These are phyloP conservation scores for Leucosporidium scottii DNA, from an alignment of 768 basidiomycete genomes.

Conservation along the genomic window DNA sequence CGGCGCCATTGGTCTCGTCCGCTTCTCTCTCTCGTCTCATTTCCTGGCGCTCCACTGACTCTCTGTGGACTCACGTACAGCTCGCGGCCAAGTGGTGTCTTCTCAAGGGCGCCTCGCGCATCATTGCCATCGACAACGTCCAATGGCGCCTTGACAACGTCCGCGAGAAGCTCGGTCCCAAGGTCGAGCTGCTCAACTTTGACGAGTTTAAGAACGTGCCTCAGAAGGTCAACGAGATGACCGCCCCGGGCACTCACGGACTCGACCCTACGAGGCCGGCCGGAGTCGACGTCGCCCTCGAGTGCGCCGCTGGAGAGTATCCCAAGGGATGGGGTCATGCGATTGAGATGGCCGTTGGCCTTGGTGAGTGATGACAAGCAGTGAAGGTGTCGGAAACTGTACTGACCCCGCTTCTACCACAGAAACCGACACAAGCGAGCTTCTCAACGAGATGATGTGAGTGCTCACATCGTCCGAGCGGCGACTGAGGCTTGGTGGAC, in stretches of 20 bases:
- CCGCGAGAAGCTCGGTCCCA: constrained; percentile 46
- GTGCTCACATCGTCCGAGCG: constrained; percentile 48
- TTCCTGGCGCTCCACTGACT: neutral
- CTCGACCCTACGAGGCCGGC: constrained; percentile 45
- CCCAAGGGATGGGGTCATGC: constrained; percentile 41
- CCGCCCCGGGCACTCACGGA: constrained; percentile 2
- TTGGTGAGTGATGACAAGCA: constrained; percentile 29
- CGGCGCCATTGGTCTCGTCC: constrained; percentile 22
- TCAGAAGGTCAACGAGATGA: constrained; percentile 53
- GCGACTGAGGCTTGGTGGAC: constrained; percentile 43
- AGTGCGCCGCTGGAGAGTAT: constrained; percentile 45
- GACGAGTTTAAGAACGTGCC: constrained; percentile 50
- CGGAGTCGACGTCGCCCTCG: constrained; percentile 60
- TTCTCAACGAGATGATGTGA: constrained; percentile 42
- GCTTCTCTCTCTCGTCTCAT: neutral
- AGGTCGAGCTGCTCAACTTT: constrained; percentile 57
- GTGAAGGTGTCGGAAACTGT: no score
- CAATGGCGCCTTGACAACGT: constrained; percentile 53
- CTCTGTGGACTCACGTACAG: constrained; percentile 39
- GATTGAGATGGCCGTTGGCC: constrained; percentile 42
- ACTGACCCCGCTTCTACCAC: no score
- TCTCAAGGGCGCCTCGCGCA: constrained; percentile 55
- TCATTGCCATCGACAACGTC: constrained; percentile 65
- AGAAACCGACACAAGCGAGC: constrained; percentile 45
- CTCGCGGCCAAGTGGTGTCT: constrained; percentile 55